Base-by-base conservation (phyloP, 345 rosid genomes). In the Adansonia digitata region DNA sequence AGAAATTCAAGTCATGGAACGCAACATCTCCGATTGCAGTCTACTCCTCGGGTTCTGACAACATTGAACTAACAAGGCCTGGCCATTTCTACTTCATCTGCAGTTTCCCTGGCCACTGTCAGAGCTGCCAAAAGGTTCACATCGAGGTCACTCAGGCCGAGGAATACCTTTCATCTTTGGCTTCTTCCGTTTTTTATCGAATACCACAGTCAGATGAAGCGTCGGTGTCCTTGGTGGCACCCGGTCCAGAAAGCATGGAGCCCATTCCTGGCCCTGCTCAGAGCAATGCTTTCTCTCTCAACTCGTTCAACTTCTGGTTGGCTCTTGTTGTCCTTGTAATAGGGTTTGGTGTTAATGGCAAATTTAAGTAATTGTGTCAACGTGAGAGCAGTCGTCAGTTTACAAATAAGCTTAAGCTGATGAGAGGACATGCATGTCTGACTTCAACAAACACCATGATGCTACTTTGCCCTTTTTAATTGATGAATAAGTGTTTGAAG, bases 21-120 rank as follows among this genome's bases (percentile, higher is more conserved):
- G 43, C 48, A 26, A 43, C 75, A 35, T 61, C 15, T 13, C 72
- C 83, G 14, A 26, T 43, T 13, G 22, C 40, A 6, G 18, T 66
- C n/a, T 73, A 80, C 72, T 4, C 66, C 5, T 40, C 67, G 1
- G 78, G 83, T 34, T 1, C n/a, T 9, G 80, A 77, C 37, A 4
- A 39, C 27, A 61, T 80, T 66, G 9, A 35, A 0, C 71, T 77
- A 0, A 15, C 53, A 0, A 59, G 37, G 14, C 31, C 60, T 1
- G 71, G 83, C 66, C 37, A 51, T 26, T 73, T 22, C 24, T 80
- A 34, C 74, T 80, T 70, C 70, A 45, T 74, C 27, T 70, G 82
- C 15, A 71, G 78, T 46, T 7, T 61, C 5, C 75, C 69, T 5
- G 78, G 72, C 51, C 78, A 63, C 37, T 75, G 82, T 63, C 48